phyloP scores from a whole-genome alignment of 805 yeast species.

The Kodamaea kaohsiungensis region DNA sequence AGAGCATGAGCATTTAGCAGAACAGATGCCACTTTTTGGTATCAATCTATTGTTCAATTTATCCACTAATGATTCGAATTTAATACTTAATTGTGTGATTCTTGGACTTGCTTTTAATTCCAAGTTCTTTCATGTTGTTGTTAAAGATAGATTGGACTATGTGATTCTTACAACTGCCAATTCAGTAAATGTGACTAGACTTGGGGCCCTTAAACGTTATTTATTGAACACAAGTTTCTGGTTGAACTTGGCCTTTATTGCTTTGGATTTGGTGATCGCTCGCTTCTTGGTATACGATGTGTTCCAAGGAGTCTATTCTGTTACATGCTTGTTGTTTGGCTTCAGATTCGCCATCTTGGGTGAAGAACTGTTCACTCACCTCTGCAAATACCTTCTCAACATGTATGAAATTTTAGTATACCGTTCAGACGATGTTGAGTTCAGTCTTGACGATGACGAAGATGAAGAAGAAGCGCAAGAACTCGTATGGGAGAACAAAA shows the following conservation, averaged over 20 bases:
- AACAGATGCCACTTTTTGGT: conserved; percentile 34
- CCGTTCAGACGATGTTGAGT: conserved; percentile 1
- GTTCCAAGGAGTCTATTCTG: conserved; percentile 51
- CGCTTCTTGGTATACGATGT: conserved; percentile 57
- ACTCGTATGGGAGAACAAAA: conserved; percentile 72
- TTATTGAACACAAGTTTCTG: conserved; percentile 43
- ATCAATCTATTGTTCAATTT: conserved; percentile 59
- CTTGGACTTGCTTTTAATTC: conserved; percentile 34
- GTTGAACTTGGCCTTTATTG: conserved; percentile 45
- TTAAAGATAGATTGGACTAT: conserved; percentile 52
- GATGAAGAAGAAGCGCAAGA: conserved; percentile 41
- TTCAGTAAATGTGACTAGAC: background rate
- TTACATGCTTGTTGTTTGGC: conserved; percentile 65
- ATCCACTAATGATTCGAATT: conserved; percentile 63
- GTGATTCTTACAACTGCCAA: conserved; percentile 15
- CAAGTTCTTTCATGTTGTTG: conserved; percentile 77
- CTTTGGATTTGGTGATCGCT: conserved; percentile 54
- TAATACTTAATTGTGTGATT: conserved; percentile 50
- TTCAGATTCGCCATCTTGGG: conserved; percentile 72
- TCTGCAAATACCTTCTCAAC: conserved; percentile 51
- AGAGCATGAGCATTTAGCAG: conserved; percentile 67
- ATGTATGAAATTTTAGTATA: conserved; percentile 54
- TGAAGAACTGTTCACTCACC: conserved; percentile 50
- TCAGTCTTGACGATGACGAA: conserved; percentile 10
- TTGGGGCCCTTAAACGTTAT: conserved; percentile 30